A percentile compares a stretch with the other conserved stretches of the same genome.
These are phyloP conservation scores for Mayamaea pseudoterrestris DNA, from an alignment of 108 stramenopile species.

Conservation along the genomic window DNA sequence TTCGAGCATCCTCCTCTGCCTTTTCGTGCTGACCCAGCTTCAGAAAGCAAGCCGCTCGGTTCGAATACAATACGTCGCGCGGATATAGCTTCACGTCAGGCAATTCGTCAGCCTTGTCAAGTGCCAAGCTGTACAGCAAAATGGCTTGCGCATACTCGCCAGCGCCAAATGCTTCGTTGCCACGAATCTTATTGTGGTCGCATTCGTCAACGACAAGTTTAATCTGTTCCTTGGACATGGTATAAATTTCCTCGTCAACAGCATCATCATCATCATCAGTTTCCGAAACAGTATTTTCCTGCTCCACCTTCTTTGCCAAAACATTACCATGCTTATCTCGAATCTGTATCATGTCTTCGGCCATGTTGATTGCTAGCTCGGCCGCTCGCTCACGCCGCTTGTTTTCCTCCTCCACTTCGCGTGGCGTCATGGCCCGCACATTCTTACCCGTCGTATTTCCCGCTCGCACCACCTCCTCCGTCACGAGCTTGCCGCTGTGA, in stretches of 20 bases:
- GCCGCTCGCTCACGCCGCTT: slow-evolving; percentile 28
- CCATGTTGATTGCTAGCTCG: slow-evolving; percentile 23
- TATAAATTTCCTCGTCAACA: slow-evolving; percentile 55
- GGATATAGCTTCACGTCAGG: slow-evolving; percentile 50
- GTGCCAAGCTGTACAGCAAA: slow-evolving; percentile 65
- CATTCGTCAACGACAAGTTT: slow-evolving; percentile 51
- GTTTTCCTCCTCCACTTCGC: slow-evolving; percentile 48
- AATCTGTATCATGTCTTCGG: slow-evolving; percentile 24
- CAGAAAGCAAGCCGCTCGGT: slow-evolving; percentile 77
- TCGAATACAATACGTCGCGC: slow-evolving; percentile 62
- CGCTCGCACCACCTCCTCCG: slow-evolving; percentile 49
- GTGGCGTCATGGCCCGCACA: slow-evolving; percentile 49
- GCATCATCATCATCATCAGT: slow-evolving; percentile 30
- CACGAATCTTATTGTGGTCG: slow-evolving; percentile 69
- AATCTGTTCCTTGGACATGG: slow-evolving; percentile 49
- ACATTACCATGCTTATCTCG: slow-evolving; percentile 21
- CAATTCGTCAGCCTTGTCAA: slow-evolving; percentile 75
- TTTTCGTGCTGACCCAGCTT: slow-evolving; percentile 89
- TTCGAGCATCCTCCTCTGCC: slow-evolving; percentile 64
- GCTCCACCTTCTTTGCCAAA: slow-evolving; percentile 12
- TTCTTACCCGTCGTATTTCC: slow-evolving; percentile 45
- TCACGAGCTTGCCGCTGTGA: slow-evolving; percentile 45
- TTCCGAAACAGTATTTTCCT: slow-evolving; percentile 2
- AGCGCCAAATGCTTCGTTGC: slow-evolving; percentile 74
- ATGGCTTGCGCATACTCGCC: slow-evolving; percentile 88